phyloP scores from a whole-genome alignment of 345 rosid genomes.

The Conringia planisiliqua region DNA sequence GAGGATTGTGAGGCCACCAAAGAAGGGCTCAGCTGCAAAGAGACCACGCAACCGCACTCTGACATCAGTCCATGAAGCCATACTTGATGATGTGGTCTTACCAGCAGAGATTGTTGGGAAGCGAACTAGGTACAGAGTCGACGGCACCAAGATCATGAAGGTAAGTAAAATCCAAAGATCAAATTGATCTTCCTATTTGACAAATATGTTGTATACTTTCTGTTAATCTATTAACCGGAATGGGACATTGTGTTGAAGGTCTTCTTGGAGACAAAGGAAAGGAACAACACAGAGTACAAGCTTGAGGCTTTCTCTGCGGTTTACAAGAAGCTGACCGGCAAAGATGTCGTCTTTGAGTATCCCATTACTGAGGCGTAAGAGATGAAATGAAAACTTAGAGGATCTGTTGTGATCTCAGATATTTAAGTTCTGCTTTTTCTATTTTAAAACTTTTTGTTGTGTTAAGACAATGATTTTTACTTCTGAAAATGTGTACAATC shows the following conservation, averaged over 20 bases:
- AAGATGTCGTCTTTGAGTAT: slow-evolving; percentile 75
- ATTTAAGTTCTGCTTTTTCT: background rate
- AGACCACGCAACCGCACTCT: slow-evolving; percentile 91
- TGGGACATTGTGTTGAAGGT: slow-evolving; percentile 38
- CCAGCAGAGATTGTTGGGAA: slow-evolving; percentile 98
- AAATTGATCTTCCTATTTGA: background rate
- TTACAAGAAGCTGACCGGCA: slow-evolving; percentile 82
- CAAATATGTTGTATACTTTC: background rate
- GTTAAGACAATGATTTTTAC: background rate
- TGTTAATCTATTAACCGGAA: background rate
- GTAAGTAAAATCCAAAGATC: slow-evolving; percentile 24
- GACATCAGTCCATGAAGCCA: slow-evolving; percentile 76
- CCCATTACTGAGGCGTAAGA: slow-evolving; percentile 57
- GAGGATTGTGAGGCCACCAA: slow-evolving; percentile 80
- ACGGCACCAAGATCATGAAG: slow-evolving; percentile 86
- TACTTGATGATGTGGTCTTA: slow-evolving; percentile 78
- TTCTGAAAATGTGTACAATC: background rate
- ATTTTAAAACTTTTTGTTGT: background rate
- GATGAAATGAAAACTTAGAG: background rate
- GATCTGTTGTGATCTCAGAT: background rate
- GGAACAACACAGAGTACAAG: slow-evolving; percentile 76
- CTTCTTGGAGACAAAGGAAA: slow-evolving; percentile 80
- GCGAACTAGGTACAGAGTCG: slow-evolving; percentile 66
- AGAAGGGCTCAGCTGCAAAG: slow-evolving; percentile 89
- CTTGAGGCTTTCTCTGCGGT: slow-evolving; percentile 73